These are phyloP conservation scores for Ceraceosorus bombacis DNA, from an alignment of 1,284 basidiomycete species.

Conservation along the genomic window DNA sequence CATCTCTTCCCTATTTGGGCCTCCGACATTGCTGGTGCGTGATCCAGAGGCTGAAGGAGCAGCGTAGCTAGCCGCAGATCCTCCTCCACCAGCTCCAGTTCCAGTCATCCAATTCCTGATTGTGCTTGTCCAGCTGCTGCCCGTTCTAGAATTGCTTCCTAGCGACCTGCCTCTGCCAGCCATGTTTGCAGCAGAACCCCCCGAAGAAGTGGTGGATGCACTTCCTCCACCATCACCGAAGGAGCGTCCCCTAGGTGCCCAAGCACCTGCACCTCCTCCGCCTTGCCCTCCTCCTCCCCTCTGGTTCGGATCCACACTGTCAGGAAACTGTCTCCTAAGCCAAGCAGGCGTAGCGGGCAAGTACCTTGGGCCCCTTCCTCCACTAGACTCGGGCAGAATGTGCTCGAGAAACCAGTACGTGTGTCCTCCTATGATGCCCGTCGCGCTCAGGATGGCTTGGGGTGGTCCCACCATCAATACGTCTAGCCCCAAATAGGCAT, in stretches of 20 bases:
- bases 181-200: conserved; percentile 1
- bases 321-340: conserved; percentile 21
- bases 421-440: conserved; percentile 68
- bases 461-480: conserved; percentile 60
- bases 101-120: conserved; percentile 3
- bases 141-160: background rate
- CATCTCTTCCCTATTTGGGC: conserved; percentile 23
- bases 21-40: conserved; percentile 5
- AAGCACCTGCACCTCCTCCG: conserved; percentile 20
- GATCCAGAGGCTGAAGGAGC: background rate
- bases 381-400: conserved; percentile 15
- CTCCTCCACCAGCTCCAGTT: conserved; percentile 16
- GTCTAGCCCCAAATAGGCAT: conserved; percentile 64
- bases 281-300: conserved; percentile 22
- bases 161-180: conserved; percentile 5
- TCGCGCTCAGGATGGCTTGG: conserved; percentile 58
- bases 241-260: conserved; percentile 13
- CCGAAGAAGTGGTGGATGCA: background rate
- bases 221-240: conserved; percentile 16
- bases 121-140: background rate
- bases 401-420: conserved; percentile 50
- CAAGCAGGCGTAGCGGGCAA: conserved; percentile 22
- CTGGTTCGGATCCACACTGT: conserved; percentile 28
- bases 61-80: conserved; percentile 15
- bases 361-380: conserved; percentile 15